Percentiles rank a stretch among this genome's conserved stretches.
These are phyloP conservation scores for Elongisporangium anandrum DNA, from an alignment of 352 stramenopile genomes.

Conservation along the genomic window DNA sequence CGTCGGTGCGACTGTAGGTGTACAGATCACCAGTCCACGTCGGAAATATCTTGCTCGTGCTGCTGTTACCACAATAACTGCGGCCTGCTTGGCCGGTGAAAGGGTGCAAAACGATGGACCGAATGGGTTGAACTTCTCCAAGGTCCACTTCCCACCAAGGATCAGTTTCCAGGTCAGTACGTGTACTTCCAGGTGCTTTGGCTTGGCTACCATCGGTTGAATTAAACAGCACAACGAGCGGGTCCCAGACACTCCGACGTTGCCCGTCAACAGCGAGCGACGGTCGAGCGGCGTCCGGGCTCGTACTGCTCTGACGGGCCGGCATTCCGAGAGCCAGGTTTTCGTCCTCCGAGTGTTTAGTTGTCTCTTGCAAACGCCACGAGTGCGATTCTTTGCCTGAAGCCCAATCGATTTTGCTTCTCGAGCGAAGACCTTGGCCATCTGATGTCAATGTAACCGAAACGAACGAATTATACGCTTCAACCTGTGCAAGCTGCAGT, in stretches of 20 bases:
- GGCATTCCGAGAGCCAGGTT: slow-evolving; percentile 58
- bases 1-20: slow-evolving; percentile 27
- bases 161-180: slow-evolving; percentile 26
- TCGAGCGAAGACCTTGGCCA: slow-evolving; percentile 34
- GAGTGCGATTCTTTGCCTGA: slow-evolving; percentile 27
- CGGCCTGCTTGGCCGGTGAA: slow-evolving; percentile 36
- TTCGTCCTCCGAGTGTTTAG: slow-evolving; percentile 45
- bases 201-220: slow-evolving; percentile 3
- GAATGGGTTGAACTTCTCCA: slow-evolving; percentile 33
- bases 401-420: slow-evolving; percentile 43
- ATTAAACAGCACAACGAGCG: slow-evolving; percentile 15
- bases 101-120: slow-evolving; percentile 41
- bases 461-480: slow-evolving; percentile 49
- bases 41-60: slow-evolving; percentile 8
- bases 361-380: slow-evolving; percentile 52
- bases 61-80: slow-evolving; percentile 20
- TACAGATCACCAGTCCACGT: slow-evolving; percentile 40
- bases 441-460: slow-evolving; percentile 38
- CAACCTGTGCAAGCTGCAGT: slow-evolving; percentile 41
- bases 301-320: slow-evolving; percentile 60
- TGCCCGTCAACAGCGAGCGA: slow-evolving; percentile 52
- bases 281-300: slow-evolving; percentile 23
- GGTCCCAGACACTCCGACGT: slow-evolving; percentile 29
- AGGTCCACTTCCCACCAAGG: slow-evolving; percentile 80
- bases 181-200: slow-evolving; percentile 36